These are phyloP conservation scores for Cryptococcus sp. DNA, from an alignment of 1,284 basidiomycete species.

Conservation along the genomic window DNA sequence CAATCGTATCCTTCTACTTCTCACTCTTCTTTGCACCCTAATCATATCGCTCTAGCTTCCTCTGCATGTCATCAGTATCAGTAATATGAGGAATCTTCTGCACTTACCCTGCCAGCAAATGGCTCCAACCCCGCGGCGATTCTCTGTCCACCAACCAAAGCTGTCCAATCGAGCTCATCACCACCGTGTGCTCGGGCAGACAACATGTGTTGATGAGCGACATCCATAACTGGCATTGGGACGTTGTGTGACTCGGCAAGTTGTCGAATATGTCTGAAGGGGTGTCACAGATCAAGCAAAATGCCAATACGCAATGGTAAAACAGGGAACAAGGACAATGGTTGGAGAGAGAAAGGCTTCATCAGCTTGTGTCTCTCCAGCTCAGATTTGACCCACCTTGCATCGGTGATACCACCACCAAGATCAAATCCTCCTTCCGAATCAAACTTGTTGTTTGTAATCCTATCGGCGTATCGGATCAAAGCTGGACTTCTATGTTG, in stretches of 20 bases:
- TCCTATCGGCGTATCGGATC: slow-evolving; percentile 26
- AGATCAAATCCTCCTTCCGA: slow-evolving; percentile 76
- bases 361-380: neutral
- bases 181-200: slow-evolving; percentile 62
- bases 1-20: no score
- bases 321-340: no score
- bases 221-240: slow-evolving; percentile 74
- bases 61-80: slow-evolving; percentile 1
- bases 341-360: no score
- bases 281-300: neutral
- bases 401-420: slow-evolving; percentile 82
- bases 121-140: slow-evolving; percentile 45
- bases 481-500: slow-evolving; percentile 37
- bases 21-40: neutral
- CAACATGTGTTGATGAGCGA: slow-evolving; percentile 66
- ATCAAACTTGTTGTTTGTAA: slow-evolving; percentile 60
- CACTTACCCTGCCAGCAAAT: slow-evolving; percentile 42
- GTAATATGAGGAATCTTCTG: neutral
- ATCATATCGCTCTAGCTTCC: slow-evolving; percentile 9
- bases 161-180: slow-evolving; percentile 46
- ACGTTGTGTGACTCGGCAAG: slow-evolving; percentile 60
- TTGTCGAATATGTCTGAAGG: slow-evolving; percentile 47
- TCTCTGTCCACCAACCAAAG: slow-evolving; percentile 45
- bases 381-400: slow-evolving; percentile 47
- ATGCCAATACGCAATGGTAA: no score